Evolutionary conservation across 805 yeast genomes (phyloP).

Genomic region (Candida palmyrensis): DNA sequence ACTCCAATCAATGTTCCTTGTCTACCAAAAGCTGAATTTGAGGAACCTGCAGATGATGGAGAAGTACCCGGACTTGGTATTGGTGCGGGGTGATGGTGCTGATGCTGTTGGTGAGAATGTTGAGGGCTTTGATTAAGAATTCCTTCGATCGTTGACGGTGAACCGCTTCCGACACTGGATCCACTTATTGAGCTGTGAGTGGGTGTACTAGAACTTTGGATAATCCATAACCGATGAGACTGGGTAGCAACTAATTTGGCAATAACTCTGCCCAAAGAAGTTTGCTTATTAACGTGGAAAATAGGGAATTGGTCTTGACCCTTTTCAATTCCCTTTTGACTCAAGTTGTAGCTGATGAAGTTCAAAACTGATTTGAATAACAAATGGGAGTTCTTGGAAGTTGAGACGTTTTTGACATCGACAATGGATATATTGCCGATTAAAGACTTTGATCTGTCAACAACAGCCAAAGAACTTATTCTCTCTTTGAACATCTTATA

Average conservation of each 20-base stretch:
- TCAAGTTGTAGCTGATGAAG: conserved; percentile 80
- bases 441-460: conserved; percentile 69
- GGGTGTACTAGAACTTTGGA: conserved; percentile 32
- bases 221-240: conserved; percentile 86
- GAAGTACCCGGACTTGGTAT: conserved; percentile 10
- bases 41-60: conserved; percentile 15
- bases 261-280: conserved; percentile 81
- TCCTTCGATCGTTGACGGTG: conserved; percentile 19
- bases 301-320: conserved; percentile 97
- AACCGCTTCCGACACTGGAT: conserved; percentile 1
- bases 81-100: no score
- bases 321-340: conserved; percentile 84
- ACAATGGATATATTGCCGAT: conserved; percentile 93
- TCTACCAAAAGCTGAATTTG: conserved; percentile 35
- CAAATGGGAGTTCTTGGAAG: conserved; percentile 79
- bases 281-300: conserved; percentile 78
- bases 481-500: conserved; percentile 77
- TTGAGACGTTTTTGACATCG: conserved; percentile 84
- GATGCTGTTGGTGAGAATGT: conserved; percentile 11
- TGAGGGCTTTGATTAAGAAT: conserved; percentile 10
- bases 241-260: conserved; percentile 95
- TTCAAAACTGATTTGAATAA: conserved; percentile 80
- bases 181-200: conserved; percentile 4
- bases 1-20: conserved; percentile 89
- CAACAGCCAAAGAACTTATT: conserved; percentile 88